These are phyloP conservation scores for Lunasporangiospora selenospora DNA, from an alignment of 192 early-diverging fungal genomes.

Conservation along the genomic window DNA sequence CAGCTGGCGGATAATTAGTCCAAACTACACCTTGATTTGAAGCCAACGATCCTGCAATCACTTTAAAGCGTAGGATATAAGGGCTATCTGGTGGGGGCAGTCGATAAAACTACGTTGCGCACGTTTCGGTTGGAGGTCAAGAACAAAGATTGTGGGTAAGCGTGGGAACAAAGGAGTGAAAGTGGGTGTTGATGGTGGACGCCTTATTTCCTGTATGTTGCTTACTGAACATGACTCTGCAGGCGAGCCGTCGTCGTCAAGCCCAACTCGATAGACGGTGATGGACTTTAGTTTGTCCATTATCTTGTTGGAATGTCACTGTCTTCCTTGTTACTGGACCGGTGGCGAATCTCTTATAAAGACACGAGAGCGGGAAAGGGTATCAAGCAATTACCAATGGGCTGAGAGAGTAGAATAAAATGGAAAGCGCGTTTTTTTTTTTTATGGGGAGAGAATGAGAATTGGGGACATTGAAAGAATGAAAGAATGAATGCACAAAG, in stretches of 20 bases:
- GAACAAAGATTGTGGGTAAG: not conserved
- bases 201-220: not conserved
- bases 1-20: conserved; percentile 88
- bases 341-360: no score
- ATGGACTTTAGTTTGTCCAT: not conserved
- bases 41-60: conserved; percentile 81
- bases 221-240: conserved; percentile 35
- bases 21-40: conserved; percentile 73
- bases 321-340: no score
- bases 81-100: conserved; percentile 72
- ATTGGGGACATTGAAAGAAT: no score
- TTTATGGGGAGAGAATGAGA: not conserved
- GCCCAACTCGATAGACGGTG: conserved; percentile 36
- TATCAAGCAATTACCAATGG: not conserved
- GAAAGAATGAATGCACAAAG: no score
- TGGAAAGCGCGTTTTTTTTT: not conserved
- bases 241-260: conserved; percentile 52
- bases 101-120: conserved; percentile 70
- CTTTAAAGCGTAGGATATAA: conserved; percentile 79
- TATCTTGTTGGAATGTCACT: not conserved
- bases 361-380: not conserved
- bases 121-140: not conserved
- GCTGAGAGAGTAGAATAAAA: not conserved
- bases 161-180: not conserved
- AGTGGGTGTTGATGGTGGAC: no score